Base-by-base conservation (phyloP, 31 red algal species). In the Odonthalia washingtoniensis region DNA sequence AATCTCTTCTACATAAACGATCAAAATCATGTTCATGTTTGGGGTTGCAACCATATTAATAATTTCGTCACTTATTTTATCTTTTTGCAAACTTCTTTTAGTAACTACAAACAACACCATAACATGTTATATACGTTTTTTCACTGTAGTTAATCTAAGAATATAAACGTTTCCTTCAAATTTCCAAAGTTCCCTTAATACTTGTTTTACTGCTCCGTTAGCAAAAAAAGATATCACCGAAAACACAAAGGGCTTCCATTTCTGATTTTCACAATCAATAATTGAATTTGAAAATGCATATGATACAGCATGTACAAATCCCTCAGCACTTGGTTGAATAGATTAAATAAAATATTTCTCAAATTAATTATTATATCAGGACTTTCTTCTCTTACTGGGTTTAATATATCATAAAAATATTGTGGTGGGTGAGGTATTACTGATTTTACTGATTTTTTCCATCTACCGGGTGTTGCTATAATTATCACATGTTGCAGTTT, bases 231-330 rank as follows among this genome's bases (percentile, higher is more conserved):
- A 91, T 80, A 42, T 91, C 88, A 2, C 88, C 88, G 5, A 91
- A 70, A 91, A 38, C 3, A 69, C 49, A 80, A 89, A 89, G 1
- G 86, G 75, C 21, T 72, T 26, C 21, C 12, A 9, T 14, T 14
- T 57, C 9, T 21, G 9, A 21, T 57, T 57, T 9, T 57, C 49
- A n/a, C n/a, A n/a, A n/a, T n/a, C n/a, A n/a, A n/a, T n/a, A 43
- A 46, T 52, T 21, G 21, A 24, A 21, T 64, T 63, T 21, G 84
- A 6, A 0, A 2, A 28, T 9, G 89, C 89, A 60, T 74, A 80
- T 9, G 89, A 68, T 45, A 91, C 89, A 70, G 89, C 89, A 74
- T 91, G 64, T 6, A 80, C 89, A 53, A 91, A 91, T 2, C 89
- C 89, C 5, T 72, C 53, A 12, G 89, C 69, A 40, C 43, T 41